Base-by-base conservation (phyloP, 345 rosid genomes). In the Syzygium grande region DNA sequence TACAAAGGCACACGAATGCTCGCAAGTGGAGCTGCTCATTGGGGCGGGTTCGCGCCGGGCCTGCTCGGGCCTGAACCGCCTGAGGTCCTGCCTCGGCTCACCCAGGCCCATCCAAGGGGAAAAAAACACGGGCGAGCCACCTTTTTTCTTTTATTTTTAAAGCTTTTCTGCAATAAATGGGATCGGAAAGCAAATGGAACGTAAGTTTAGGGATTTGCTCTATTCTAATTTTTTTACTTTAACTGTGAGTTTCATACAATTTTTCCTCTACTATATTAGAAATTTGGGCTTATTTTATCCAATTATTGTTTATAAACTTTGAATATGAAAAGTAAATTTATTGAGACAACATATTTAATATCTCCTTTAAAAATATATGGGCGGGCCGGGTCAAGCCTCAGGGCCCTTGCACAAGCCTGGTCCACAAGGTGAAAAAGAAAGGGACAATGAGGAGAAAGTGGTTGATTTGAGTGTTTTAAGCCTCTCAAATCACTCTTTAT, bases 1-100 rank as follows among this genome's bases (percentile, higher is more conserved):
- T 34, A 34, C 9, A 34, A 19, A 34, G 49, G 49, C 2, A 41
- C 49, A 9, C 2, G 4, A 0, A 68, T 34, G 46, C 17, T 34
- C 3, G 5, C 6, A 34, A 73, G 79, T 16, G 16, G 78, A 30
- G 46, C 12, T 68, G 46, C 46, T 73, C 25, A 0, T 34, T 0
- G 4, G 25, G 25, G 25, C 13, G 4, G 21, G 43, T 68, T 10
- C 0, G 0, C 1, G 2, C 1, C 1, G 0, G 3, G 79, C 79
- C 11, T 68, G 79, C 46, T 68, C 1, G 7, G 13, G 25, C 25
- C 13, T 14, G 13, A 2, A 34, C 25, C 25, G 9, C 7, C 3
- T 7, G 25, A 68, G 46, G 79, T 68, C 79, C 12, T 21, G 11
- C 46, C 22, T 17, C 1, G 11, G 46, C 11, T 68, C 46, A 12